Percentiles rank a stretch among this genome's conserved stretches.
These are phyloP conservation scores for Cladochytrium tenue DNA, from an alignment of 371 early-diverging fungal species.

Conservation along the genomic window DNA sequence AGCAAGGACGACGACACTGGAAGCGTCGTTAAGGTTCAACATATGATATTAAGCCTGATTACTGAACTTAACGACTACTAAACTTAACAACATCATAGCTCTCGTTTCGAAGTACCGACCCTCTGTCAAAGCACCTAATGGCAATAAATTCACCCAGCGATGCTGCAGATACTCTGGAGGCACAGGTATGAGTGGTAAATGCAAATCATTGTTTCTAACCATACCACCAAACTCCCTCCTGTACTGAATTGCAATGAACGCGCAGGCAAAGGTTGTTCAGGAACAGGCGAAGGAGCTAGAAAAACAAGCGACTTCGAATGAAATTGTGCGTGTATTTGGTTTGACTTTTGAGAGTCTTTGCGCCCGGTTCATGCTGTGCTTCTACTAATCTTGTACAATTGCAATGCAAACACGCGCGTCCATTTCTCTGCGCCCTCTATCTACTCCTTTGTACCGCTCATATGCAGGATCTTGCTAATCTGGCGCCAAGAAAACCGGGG, in stretches of 20 bases:
- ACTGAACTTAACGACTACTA: not conserved
- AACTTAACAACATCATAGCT: no score
- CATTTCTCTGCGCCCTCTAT: no score
- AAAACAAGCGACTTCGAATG: constrained; percentile 14
- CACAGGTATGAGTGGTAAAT: no score
- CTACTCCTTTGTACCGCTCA: no score
- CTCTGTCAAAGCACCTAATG: not conserved
- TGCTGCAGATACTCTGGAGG: constrained; percentile 13
- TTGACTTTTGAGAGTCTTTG: not conserved
- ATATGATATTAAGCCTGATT: not conserved
- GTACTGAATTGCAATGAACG: not conserved
- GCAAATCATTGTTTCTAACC: no score
- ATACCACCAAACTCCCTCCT: not conserved
- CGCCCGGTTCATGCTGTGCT: not conserved
- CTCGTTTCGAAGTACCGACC: not conserved
- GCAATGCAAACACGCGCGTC: no score
- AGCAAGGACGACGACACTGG: constrained; percentile 1
- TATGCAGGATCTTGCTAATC: constrained; percentile 17
- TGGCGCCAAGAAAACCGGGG: constrained; percentile 28
- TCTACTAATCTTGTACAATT: no score
- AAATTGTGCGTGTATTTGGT: constrained; percentile 6
- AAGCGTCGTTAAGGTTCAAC: not conserved
- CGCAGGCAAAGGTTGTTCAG: constrained; percentile 15
- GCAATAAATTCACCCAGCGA: not conserved
- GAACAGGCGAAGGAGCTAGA: constrained; percentile 16